These are phyloP conservation scores for Phytophthora pseudosyringae DNA, from an alignment of 352 stramenopile species.

Conservation along the genomic window DNA sequence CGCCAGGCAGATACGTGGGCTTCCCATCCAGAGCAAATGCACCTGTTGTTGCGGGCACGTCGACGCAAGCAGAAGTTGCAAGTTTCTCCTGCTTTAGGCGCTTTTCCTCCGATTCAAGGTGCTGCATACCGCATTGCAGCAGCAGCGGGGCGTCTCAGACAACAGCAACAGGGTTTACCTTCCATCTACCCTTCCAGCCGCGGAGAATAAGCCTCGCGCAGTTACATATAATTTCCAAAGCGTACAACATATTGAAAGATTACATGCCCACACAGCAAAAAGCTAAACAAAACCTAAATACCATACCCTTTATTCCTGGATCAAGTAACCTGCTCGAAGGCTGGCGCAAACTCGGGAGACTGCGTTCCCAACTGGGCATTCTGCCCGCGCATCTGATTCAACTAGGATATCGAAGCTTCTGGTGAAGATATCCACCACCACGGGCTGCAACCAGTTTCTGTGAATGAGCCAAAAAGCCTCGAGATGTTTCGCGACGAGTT, in stretches of 20 bases:
- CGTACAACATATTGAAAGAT: constrained; percentile 10
- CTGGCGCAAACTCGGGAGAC: constrained; percentile 12
- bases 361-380: constrained; percentile 10
- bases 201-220: constrained; percentile 8
- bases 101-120: constrained; percentile 11
- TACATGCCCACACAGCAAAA: constrained; percentile 2
- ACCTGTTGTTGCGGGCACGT: constrained; percentile 28
- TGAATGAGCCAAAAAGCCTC: constrained; percentile 34
- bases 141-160: neutral
- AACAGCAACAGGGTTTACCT: constrained; percentile 14
- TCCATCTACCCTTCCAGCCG: constrained; percentile 10
- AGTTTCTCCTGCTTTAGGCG: neutral
- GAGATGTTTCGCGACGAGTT: constrained; percentile 16
- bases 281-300: constrained; percentile 1
- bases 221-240: neutral
- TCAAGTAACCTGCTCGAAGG: constrained; percentile 1
- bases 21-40: constrained; percentile 26
- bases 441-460: constrained; percentile 23
- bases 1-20: constrained; percentile 29
- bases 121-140: neutral
- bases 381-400: neutral
- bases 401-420: constrained; percentile 8
- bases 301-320: neutral
- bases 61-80: constrained; percentile 23
- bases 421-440: constrained; percentile 16